Evolutionary conservation across 352 stramenopile species (phyloP), one percentile per base, ranked within the genome.

Genomic region (Albugo candida): DNA sequence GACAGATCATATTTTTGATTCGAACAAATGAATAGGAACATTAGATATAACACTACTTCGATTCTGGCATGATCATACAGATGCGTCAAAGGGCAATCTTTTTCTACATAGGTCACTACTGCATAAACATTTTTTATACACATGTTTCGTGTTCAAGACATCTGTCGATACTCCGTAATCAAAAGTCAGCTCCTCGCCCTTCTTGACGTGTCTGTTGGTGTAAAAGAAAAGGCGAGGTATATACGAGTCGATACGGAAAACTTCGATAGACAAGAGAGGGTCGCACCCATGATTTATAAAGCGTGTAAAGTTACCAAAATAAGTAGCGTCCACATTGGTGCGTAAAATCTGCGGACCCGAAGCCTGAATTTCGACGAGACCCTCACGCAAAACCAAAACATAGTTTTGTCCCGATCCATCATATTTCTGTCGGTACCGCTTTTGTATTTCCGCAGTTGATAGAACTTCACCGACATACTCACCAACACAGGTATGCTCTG

Each of bases 251-350:
- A 75, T 56, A 2, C 70, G 70, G 35, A 83, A 54, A 0, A 64
- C 60, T 19, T 63, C 64, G n/a, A 82, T 50, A n/a, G 57, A 40
- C 41, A 76, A 27, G 20, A 59, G 74, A 13, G 74, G 61, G 13
- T 53, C 55, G 52, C 74, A 86, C 41, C 67, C 75, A 54, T 86
- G 70, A 49, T 86, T 86, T 49, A 81, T 54, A 13, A 83, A 65
- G n/a, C 73, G 73, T n/a, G 70, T 71, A 39, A 68, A 67, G 60
- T 59, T 72, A 11, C 70, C 69, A n/a, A 45, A 45, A 13, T 17
- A 24, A 0, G 59, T 58, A 8, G 70, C 73, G 40, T 86, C 73
- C 1, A 83, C 67, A 41, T 77, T 86, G 11, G 67, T 82, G 21
- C 70, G 61, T 36, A 81, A 8, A 31, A 31, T 31, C 8, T 31